Percentiles rank a stretch among this genome's conserved stretches.
Evolutionary conservation across 352 stramenopile species (phyloP).

Genomic region (Pythium chondricola): DNA sequence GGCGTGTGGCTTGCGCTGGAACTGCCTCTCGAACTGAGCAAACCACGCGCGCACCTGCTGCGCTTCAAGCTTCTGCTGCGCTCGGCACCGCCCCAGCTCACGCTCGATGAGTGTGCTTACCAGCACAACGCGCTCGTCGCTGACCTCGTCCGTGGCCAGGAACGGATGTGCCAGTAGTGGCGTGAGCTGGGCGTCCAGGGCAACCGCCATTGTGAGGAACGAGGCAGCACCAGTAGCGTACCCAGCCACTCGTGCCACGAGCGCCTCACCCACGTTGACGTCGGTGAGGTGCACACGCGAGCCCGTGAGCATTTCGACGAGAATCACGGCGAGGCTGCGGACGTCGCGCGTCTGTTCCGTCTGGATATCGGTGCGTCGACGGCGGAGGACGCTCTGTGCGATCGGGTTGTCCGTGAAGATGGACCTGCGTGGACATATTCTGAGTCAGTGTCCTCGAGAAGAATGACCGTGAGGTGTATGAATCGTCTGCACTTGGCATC

Average conservation of each 20-base stretch:
- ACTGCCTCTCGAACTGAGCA: constrained; percentile 49
- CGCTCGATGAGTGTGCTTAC: constrained; percentile 31
- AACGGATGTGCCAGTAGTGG: constrained; percentile 15
- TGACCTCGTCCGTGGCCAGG: constrained; percentile 10
- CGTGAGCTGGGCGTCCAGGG: constrained; percentile 16
- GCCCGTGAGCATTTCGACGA: constrained; percentile 57
- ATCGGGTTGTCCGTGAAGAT: constrained; percentile 28
- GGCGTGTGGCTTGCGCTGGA: constrained; percentile 31
- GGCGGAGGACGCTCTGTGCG: constrained; percentile 21
- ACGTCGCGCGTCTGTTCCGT: constrained; percentile 30
- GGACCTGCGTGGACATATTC: background rate
- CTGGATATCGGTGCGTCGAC: constrained; percentile 10
- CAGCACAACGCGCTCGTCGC: background rate
- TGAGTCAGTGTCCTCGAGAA: background rate
- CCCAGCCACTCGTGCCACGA: constrained; percentile 28
- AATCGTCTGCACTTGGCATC: background rate
- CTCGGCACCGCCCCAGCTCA: constrained; percentile 34
- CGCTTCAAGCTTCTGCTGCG: constrained; percentile 26
- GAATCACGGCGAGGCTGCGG: constrained; percentile 48
- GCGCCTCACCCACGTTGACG: constrained; percentile 15
- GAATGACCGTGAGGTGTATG: background rate
- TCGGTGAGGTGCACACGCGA: constrained; percentile 24
- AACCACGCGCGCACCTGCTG: constrained; percentile 44
- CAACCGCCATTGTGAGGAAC: constrained; percentile 17
- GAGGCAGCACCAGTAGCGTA: too few species aligned